Base-by-base conservation (phyloP, 1,139 yeast genomes). In the Pneumocystis jirovecii region DNA sequence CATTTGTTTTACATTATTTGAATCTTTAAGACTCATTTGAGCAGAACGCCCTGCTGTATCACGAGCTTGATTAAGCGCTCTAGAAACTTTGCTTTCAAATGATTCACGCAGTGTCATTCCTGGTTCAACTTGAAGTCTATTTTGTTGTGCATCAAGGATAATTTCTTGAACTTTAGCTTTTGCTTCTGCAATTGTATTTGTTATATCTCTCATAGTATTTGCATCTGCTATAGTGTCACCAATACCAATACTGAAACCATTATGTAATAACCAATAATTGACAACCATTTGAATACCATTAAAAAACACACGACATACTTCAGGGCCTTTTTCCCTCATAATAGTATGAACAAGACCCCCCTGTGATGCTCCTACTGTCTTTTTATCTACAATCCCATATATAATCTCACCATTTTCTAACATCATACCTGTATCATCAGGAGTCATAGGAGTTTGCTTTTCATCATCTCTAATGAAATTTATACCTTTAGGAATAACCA, bases 71-170 rank as follows among this genome's bases (percentile, higher is more conserved):
- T 95, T 95, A 73, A 95, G 82, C 71, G 87, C 91, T 77, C 96
- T 87, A 63, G 96, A 89, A 64, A 95, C 98, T 74, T 90, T 90
- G 76, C 91, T 96, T 79, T 95, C 99, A 73, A 95, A 95, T 21
- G 98, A 89, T 77, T 93, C 98, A 79, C 98, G 87, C 71, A 95
- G 81, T 1, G 98, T 95, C 98, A 95, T 95, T 86, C 99, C 99
- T 44, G 97, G 97, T 74, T 93, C 96, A 45, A 97, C 96, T 63
- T 90, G 89, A 71, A 95, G 81, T 68, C 82, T 81, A 73, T 93
- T 93, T 65, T 82, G 85, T 75, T 95, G 97, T 1, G 98, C 98
- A 73, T 89, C 96, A 71, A 83, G 78, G 69, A 95, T 93, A 68
- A 91, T 91, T 72, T 88, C 95, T 75, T 90, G 96, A 63, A 95